Evolutionary conservation across 257 asterid species (phyloP).

Genomic region (Jasminum sambac): DNA sequence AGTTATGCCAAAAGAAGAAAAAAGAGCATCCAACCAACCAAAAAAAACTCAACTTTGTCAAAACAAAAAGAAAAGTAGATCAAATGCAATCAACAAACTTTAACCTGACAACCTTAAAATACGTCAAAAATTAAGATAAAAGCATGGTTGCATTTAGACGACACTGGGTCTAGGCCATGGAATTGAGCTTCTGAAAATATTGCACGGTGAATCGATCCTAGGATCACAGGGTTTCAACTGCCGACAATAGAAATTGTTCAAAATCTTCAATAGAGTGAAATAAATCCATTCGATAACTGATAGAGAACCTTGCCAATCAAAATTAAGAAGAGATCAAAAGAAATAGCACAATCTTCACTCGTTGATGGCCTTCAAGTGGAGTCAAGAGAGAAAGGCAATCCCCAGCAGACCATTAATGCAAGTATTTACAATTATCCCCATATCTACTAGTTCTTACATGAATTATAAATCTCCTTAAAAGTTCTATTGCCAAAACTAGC

Average conservation of each 20-base stretch:
- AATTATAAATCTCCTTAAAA: conserved; percentile 53
- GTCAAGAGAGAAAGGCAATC: conserved; percentile 70
- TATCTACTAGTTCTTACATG: conserved; percentile 77
- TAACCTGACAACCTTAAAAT: conserved; percentile 11
- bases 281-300: conserved; percentile 5
- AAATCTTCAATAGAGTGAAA: conserved; percentile 21
- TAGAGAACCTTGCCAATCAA: too few species aligned
- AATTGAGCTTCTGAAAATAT: conserved; percentile 11
- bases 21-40: conserved; percentile 4
- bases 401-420: conserved; percentile 89
- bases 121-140: conserved; percentile 19
- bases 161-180: background rate
- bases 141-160: conserved; percentile 3
- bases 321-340: too few species aligned
- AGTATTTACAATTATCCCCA: conserved; percentile 69
- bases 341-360: conserved; percentile 43
- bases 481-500: conserved; percentile 27
- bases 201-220: background rate
- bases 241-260: background rate
- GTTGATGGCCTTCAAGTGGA: conserved; percentile 84
- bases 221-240: conserved; percentile 1
- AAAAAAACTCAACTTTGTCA: conserved; percentile 13
- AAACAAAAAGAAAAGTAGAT: conserved; percentile 9
- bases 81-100: background rate
- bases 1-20: too few species aligned